Conservation (phyloP, 208 protist species). For the Crithidia brevicula region DNA sequence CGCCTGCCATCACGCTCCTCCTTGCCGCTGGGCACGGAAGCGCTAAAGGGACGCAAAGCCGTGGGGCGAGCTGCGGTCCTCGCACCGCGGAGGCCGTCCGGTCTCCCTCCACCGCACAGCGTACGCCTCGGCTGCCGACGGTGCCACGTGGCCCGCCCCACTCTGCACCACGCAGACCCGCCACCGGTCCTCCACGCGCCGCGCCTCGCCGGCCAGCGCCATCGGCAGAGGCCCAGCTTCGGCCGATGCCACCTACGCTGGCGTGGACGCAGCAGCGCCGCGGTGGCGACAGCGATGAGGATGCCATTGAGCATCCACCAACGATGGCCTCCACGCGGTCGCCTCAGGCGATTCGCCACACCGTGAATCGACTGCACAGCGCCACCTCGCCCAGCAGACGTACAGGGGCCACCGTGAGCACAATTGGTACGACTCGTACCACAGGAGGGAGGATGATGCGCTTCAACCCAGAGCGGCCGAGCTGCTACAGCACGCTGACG, state of each 20-base stretch:
- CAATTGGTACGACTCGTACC: not conserved
- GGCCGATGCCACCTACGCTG: not conserved
- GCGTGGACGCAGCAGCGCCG: not conserved
- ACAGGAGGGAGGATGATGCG: not conserved
- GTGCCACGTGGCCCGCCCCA: slow-evolving; percentile 4
- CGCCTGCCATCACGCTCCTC: slow-evolving; percentile 27
- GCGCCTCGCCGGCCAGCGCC: slow-evolving; percentile 4
- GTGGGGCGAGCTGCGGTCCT: not conserved
- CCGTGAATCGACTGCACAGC: slow-evolving; percentile 3
- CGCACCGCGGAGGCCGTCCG: not conserved
- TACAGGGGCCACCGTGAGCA: not conserved
- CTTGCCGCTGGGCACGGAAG: slow-evolving; percentile 16
- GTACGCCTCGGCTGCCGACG: slow-evolving; percentile 18
- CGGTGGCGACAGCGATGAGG: not conserved
- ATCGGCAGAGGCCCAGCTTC: not conserved
- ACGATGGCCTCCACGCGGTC: slow-evolving; percentile 1
- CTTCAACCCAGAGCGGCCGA: slow-evolving; percentile 16
- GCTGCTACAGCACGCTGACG: slow-evolving; percentile 44
- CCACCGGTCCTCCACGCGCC: slow-evolving; percentile 10
- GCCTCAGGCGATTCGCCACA: slow-evolving; percentile 4
- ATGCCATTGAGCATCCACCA: not conserved
- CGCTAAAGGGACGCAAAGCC: not conserved
- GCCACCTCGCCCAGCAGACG: not conserved
- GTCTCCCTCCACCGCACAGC: not conserved
- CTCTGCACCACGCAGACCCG: slow-evolving; percentile 8